phyloP scores from a whole-genome alignment of 2,329 filamentous ascomycete species.

The Talaromyces marneffei region DNA sequence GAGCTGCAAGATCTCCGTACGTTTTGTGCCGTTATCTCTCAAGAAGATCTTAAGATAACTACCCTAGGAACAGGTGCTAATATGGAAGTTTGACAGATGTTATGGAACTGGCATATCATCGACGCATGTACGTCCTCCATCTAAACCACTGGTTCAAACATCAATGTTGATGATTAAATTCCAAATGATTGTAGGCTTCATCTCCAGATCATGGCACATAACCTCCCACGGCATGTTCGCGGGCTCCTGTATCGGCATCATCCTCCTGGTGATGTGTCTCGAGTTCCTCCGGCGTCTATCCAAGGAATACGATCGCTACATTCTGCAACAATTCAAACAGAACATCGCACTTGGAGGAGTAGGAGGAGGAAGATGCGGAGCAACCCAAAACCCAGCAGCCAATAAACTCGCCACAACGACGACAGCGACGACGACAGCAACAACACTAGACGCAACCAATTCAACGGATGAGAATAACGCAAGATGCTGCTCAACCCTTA shows the following conservation, averaged over 20 bases:
- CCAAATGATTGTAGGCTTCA: conserved; percentile 56
- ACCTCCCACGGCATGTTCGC: conserved; percentile 66
- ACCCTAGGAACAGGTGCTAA: background rate
- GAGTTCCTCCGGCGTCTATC: conserved; percentile 65
- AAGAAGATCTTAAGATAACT: background rate
- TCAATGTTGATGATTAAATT: too few relatives aligned
- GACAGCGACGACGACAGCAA: background rate
- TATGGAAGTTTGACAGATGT: conserved; percentile 51
- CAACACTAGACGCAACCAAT: background rate
- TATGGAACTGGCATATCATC: conserved; percentile 73
- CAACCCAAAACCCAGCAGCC: background rate
- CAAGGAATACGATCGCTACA: conserved; percentile 66
- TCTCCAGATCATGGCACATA: conserved; percentile 64
- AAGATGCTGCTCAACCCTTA: background rate
- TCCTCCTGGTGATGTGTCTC: conserved; percentile 66
- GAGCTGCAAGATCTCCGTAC: conserved; percentile 29
- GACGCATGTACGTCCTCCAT: conserved; percentile 48
- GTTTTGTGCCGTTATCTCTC: conserved; percentile 5
- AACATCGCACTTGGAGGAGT: conserved; percentile 16
- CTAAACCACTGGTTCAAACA: too few relatives aligned
- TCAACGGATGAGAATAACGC: background rate
- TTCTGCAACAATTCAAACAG: conserved; percentile 45
- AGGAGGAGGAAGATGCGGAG: too few relatives aligned
- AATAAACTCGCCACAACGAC: background rate
- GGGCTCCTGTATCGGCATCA: conserved; percentile 70